phyloP scores from a whole-genome alignment of 805 yeast species.

The Clavispora carvajalis region DNA sequence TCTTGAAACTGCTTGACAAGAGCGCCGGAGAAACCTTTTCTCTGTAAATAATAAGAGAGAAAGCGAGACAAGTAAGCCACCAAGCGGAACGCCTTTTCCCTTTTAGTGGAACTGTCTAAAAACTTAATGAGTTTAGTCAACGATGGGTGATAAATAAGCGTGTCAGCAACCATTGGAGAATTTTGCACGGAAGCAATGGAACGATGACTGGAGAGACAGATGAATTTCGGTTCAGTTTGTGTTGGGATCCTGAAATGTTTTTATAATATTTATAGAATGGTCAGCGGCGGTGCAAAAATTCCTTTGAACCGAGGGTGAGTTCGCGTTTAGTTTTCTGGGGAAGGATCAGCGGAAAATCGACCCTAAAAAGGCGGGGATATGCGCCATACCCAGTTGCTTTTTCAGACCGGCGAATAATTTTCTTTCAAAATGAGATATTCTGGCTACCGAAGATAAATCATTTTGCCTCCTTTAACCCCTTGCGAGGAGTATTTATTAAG shows the following conservation, averaged over 20 bases:
- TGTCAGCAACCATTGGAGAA: conserved; percentile 66
- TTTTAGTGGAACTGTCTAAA: conserved; percentile 62
- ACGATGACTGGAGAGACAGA: no score
- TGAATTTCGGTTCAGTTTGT: no score
- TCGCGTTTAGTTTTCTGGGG: not conserved
- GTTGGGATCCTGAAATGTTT: not conserved
- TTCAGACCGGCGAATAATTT: no score
- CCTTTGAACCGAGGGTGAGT: conserved; percentile 10
- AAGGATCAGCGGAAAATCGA: not conserved
- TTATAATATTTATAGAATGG: not conserved
- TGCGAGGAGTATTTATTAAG: no score
- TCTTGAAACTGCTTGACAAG: conserved; percentile 46
- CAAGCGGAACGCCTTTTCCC: conserved; percentile 76
- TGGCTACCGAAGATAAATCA: no score
- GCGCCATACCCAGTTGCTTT: not conserved
- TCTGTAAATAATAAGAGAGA: conserved; percentile 54
- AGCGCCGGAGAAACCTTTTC: conserved; percentile 48
- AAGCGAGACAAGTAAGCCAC: conserved; percentile 79
- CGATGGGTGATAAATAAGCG: conserved; percentile 70
- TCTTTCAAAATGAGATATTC: no score
- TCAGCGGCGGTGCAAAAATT: not conserved
- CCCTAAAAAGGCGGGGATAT: not conserved
- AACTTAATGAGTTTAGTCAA: conserved; percentile 55
- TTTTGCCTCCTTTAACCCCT: no score
- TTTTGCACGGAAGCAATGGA: no score